These are phyloP conservation scores for Phyllosticta ampelicida DNA, from an alignment of 2,329 filamentous ascomycete genomes.

Conservation along the genomic window DNA sequence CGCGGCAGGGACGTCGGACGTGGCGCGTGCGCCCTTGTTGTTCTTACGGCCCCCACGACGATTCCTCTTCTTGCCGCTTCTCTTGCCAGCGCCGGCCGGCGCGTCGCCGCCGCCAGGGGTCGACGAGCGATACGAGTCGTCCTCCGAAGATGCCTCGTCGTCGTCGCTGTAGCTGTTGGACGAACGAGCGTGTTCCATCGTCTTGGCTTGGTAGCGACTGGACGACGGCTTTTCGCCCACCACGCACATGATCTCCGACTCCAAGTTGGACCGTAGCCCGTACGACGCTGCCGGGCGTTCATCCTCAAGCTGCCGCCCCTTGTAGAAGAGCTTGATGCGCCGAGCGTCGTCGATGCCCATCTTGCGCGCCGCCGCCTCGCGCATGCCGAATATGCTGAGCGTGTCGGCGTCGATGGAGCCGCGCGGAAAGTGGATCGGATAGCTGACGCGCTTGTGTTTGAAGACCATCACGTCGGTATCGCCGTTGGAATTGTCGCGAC, in stretches of 20 bases:
- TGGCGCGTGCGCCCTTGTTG: constrained; percentile 23
- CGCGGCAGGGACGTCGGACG: not conserved
- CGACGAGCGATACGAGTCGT: constrained; percentile 21
- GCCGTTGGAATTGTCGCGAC: constrained; percentile 5
- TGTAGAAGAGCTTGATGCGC: constrained; percentile 60
- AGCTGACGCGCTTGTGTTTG: constrained; percentile 55
- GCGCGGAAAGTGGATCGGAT: constrained; percentile 62
- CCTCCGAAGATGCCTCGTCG: constrained; percentile 17
- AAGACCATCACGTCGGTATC: constrained; percentile 62
- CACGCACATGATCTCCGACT: constrained; percentile 49
- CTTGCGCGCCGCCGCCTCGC: constrained; percentile 55
- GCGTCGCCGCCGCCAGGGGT: constrained; percentile 17
- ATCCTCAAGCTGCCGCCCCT: constrained; percentile 60
- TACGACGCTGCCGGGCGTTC: constrained; percentile 47
- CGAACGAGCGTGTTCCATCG: constrained; percentile 11
- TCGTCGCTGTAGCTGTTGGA: constrained; percentile 20
- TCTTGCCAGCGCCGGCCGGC: constrained; percentile 17
- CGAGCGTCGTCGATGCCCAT: constrained; percentile 49
- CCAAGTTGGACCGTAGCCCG: constrained; percentile 45
- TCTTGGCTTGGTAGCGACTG: constrained; percentile 23
- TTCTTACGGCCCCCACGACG: constrained; percentile 36
- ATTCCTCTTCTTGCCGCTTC: constrained; percentile 29
- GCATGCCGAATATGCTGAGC: constrained; percentile 54
- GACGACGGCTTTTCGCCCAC: constrained; percentile 39
- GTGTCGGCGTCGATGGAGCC: constrained; percentile 67